A percentile compares a stretch with the other conserved stretches of the same genome.
phyloP scores from a whole-genome alignment of 2,329 filamentous ascomycete species.

The Fusarium sp. region DNA sequence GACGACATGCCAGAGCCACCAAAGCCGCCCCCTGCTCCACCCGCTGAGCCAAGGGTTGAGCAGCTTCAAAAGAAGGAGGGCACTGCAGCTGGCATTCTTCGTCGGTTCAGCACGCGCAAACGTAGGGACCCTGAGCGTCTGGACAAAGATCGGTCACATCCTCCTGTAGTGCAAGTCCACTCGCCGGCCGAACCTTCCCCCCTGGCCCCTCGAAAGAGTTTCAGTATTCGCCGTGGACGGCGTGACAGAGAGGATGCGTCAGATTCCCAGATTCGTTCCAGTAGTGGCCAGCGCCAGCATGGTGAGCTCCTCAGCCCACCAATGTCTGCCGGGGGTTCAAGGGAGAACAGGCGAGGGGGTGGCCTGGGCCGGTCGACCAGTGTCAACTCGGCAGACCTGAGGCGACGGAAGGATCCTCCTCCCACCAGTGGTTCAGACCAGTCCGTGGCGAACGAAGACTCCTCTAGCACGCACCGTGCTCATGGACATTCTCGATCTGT shows the following conservation, averaged over 20 bases:
- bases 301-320: constrained; percentile 83
- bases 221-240: constrained; percentile 77
- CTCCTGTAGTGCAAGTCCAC: constrained; percentile 81
- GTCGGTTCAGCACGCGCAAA: constrained; percentile 90
- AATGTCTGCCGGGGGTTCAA: constrained; percentile 65
- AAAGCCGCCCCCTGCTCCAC: constrained; percentile 47
- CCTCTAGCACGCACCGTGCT: constrained; percentile 62
- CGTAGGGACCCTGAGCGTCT: constrained; percentile 74
- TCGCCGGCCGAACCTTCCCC: constrained; percentile 73
- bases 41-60: constrained; percentile 67
- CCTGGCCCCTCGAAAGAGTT: constrained; percentile 81
- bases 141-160: constrained; percentile 74
- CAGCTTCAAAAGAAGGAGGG: constrained; percentile 83
- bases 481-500: constrained; percentile 67
- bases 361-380: constrained; percentile 88
- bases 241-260: constrained; percentile 64
- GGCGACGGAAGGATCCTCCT: constrained; percentile 77
- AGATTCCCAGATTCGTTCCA: constrained; percentile 62
- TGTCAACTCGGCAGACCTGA: constrained; percentile 87
- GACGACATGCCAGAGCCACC: constrained; percentile 80
- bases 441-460: constrained; percentile 68
- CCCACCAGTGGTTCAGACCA: constrained; percentile 84
- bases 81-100: constrained; percentile 82
- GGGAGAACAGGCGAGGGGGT: constrained; percentile 68
- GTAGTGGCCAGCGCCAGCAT: constrained; percentile 76